phyloP scores from a whole-genome alignment of 805 yeast species.

The Sungouiella thailandica region DNA sequence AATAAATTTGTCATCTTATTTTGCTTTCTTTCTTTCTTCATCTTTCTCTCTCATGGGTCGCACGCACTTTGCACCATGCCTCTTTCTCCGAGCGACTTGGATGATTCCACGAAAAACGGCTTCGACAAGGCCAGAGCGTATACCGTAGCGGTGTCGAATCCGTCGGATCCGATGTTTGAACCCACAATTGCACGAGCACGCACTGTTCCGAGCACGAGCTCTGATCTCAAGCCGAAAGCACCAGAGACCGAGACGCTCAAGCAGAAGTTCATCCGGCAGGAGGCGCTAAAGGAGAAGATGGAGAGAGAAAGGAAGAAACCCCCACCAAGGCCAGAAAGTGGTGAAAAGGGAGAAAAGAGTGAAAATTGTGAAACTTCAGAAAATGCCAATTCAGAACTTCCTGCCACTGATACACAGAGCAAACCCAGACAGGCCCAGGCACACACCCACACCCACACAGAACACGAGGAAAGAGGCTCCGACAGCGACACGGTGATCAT shows the following conservation, averaged over 20 bases:
- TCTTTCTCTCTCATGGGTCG: too few relatives aligned
- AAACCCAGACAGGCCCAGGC: too few relatives aligned
- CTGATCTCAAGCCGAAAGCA: too few relatives aligned
- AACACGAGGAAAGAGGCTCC: too few relatives aligned
- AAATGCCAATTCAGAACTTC: neutral
- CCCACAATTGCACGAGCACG: neutral
- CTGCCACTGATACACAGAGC: neutral
- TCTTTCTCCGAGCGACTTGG: conserved; percentile 1
- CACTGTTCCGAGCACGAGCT: neutral
- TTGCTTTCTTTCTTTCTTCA: too few relatives aligned
- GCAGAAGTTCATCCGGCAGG: neutral
- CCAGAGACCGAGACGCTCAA: neutral
- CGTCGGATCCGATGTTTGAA: neutral
- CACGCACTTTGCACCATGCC: too few relatives aligned
- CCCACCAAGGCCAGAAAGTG: too few relatives aligned
- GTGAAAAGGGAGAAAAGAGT: too few relatives aligned
- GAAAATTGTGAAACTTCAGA: too few relatives aligned
- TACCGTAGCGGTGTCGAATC: neutral
- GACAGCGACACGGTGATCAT: neutral
- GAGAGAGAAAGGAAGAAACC: too few relatives aligned
- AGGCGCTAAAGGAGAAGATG: neutral
- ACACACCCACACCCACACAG: too few relatives aligned
- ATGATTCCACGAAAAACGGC: neutral
- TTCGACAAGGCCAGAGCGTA: neutral
- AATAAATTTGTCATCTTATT: too few relatives aligned